Evolutionary conservation across 2,329 filamentous ascomycete genomes (phyloP).

Genomic region (Penicillium thymicola): DNA sequence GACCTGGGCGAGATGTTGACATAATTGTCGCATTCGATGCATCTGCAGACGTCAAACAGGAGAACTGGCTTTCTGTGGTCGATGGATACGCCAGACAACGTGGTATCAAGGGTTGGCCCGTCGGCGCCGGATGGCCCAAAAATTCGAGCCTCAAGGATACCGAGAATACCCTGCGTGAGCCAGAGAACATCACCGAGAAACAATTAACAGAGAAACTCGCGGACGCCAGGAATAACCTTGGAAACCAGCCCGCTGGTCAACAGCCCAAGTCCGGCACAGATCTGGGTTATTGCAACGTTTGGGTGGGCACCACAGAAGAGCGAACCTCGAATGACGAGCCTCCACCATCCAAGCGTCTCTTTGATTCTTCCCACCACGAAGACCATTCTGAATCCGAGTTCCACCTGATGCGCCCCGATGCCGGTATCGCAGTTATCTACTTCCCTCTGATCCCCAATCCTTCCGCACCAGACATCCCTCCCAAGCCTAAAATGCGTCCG

Average conservation of each 20-base stretch:
- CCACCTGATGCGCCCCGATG: slow-evolving; percentile 69
- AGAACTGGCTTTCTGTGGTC: slow-evolving; percentile 91
- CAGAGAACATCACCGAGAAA: slow-evolving; percentile 58
- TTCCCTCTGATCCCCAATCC: slow-evolving; percentile 84
- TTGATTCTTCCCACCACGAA: slow-evolving; percentile 44
- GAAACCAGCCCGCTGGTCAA: background rate
- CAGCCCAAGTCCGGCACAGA: slow-evolving; percentile 44
- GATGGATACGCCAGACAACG: slow-evolving; percentile 91
- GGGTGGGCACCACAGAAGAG: slow-evolving; percentile 83
- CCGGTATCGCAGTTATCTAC: slow-evolving; percentile 86
- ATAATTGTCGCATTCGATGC: slow-evolving; percentile 91
- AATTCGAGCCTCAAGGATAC: slow-evolving; percentile 58
- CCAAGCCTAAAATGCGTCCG: slow-evolving; percentile 23
- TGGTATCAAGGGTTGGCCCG: slow-evolving; percentile 88
- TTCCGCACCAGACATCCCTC: slow-evolving; percentile 31
- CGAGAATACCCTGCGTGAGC: slow-evolving; percentile 63
- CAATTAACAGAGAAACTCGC: slow-evolving; percentile 64
- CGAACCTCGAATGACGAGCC: slow-evolving; percentile 56
- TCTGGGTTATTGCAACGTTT: slow-evolving; percentile 88
- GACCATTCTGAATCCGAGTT: slow-evolving; percentile 62
- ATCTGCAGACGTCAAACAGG: slow-evolving; percentile 85
- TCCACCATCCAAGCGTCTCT: slow-evolving; percentile 51
- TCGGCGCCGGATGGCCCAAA: slow-evolving; percentile 91
- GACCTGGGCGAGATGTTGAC: slow-evolving; percentile 84
- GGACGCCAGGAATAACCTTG: slow-evolving; percentile 49